Conservation (phyloP, 306 rosid genomes). For the Castanea sativa region DNA sequence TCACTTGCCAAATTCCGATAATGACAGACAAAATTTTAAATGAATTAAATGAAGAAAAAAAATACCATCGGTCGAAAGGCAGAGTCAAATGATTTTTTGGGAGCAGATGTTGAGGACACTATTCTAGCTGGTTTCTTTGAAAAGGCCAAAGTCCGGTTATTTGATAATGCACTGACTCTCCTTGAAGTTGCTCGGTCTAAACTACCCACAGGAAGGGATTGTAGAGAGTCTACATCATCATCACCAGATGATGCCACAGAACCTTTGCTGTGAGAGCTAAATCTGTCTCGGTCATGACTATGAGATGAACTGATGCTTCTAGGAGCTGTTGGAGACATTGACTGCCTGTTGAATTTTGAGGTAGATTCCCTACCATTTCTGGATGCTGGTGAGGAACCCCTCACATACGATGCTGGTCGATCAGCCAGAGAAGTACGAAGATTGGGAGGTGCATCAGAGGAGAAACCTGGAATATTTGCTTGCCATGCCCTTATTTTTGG, state of each 20-base stretch:
- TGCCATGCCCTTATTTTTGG: conserved; percentile 91
- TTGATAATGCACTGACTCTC: conserved; percentile 47
- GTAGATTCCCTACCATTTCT: conserved; percentile 61
- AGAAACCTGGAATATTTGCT: conserved; percentile 79
- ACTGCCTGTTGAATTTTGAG: conserved; percentile 55
- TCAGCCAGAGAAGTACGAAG: conserved; percentile 82
- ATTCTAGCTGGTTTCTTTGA: conserved; percentile 60
- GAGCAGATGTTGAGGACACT: conserved; percentile 59
- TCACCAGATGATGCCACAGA: conserved; percentile 79
- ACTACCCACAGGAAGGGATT: conserved; percentile 60
- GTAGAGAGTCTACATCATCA: conserved; percentile 76
- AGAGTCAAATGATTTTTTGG: conserved; percentile 73
- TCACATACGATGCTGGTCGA: conserved; percentile 77
- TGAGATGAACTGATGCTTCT: conserved; percentile 68
- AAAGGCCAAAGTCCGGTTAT: conserved; percentile 46
- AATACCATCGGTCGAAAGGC: conserved; percentile 73
- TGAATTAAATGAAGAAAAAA: conserved; percentile 22
- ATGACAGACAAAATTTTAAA: neutral
- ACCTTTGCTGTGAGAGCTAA: conserved; percentile 77
- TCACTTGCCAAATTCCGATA: neutral
- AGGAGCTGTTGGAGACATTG: conserved; percentile 80
- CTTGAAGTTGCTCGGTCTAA: conserved; percentile 54
- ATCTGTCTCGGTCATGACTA: conserved; percentile 74
- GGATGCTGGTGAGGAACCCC: conserved; percentile 89
- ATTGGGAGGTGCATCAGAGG: conserved; percentile 82